Base-by-base conservation (phyloP, 148 eudicot genomes). In the Pharnaceum exiguum region DNA sequence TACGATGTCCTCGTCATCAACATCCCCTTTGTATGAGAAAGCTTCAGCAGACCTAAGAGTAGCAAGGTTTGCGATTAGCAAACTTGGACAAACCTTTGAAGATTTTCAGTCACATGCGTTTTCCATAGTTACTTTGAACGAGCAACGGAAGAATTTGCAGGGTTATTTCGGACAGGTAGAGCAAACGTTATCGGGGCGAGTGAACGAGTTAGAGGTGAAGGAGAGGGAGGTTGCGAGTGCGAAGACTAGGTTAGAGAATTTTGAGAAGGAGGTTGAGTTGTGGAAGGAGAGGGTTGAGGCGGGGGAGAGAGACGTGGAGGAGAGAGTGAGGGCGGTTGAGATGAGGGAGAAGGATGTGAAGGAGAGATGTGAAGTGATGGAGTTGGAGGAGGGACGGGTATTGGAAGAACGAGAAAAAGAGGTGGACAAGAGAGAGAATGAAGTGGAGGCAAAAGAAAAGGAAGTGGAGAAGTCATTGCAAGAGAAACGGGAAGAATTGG, bases 41-140 rank as follows among this genome's bases (percentile, higher is more conserved):
- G 5, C 36, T 9, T 51, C 56, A 17, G 11, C 38, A 5, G 33
- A 2, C 13, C 31, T 46, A 5, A 33, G 55, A 27, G 23, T 25
- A 7, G 46, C 53, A 8, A 52, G 38, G 38, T 45, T 31, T 45
- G 60, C 36, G 3, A 26, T 65, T 4, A 26, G 19, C 22, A 29
- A 66, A 10, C 38, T 66, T 2, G 62, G 63, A 3, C 57, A 57
- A 23, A 49, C 60, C n/a, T 53, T 66, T 30, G 57, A 30, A 1
- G 31, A 40, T 24, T 57, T 66, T 18, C 26, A 66, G 16, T n/a
- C 50, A 1, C 39, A 66, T 9, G 63, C 63, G 0, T 3, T 17
- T 1, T 66, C 70, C 0, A 11, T 66, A 1, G 10, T 40, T 7
- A 29, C 70, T 11, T 40, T 66, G 7, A 57, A 57, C 24, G 57